phyloP scores from a whole-genome alignment of 805 yeast species.

The Pichia manshurica region DNA sequence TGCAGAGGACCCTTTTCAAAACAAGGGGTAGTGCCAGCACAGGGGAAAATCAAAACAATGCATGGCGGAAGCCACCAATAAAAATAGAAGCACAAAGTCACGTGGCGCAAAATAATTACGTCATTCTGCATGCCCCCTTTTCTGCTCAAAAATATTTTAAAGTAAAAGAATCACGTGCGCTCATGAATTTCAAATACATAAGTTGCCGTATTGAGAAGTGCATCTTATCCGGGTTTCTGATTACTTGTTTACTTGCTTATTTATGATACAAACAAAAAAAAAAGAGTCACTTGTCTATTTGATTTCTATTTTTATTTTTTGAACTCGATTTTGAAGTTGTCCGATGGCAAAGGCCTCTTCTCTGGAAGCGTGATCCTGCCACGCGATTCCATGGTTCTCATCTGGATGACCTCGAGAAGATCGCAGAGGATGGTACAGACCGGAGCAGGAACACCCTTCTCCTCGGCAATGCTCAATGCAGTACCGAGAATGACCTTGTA shows the following conservation, averaged over 20 bases:
- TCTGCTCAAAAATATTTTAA: too few species aligned
- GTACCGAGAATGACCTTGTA: conserved; percentile 41
- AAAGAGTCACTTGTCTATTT: too few species aligned
- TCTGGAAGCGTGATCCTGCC: conserved; percentile 28
- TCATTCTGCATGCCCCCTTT: too few species aligned
- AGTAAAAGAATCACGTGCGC: too few species aligned
- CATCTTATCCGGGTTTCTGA: too few species aligned
- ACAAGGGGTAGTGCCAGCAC: too few species aligned
- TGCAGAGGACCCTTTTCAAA: too few species aligned
- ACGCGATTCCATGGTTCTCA: conserved; percentile 29
- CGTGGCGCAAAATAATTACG: neutral
- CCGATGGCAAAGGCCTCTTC: conserved; percentile 26
- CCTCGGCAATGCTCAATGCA: conserved; percentile 29
- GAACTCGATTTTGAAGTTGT: conserved; percentile 18
- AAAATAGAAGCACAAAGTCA: neutral
- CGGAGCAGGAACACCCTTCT: conserved; percentile 30
- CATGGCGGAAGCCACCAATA: neutral
- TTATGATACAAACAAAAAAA: too few species aligned
- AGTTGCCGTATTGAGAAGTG: too few species aligned
- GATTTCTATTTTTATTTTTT: neutral
- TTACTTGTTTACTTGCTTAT: too few species aligned
- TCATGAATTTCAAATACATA: too few species aligned
- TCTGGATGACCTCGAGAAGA: conserved; percentile 28
- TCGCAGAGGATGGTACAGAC: conserved; percentile 24
- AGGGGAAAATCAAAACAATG: too few species aligned